Base-by-base conservation (phyloP, 257 asterid genomes). In the Verbena officinalis region DNA sequence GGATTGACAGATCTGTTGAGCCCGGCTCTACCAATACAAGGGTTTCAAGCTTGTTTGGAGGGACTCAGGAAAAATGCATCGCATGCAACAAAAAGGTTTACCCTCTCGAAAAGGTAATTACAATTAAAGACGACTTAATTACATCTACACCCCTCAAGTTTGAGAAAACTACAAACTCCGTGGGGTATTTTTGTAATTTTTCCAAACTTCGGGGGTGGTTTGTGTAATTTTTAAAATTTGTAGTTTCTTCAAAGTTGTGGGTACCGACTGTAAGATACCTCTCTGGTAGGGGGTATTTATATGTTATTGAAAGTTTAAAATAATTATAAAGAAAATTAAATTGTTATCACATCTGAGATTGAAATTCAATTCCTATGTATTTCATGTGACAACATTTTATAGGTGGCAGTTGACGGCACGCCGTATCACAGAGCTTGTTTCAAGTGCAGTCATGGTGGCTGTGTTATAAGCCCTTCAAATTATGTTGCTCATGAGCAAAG, bases 401-500 rank as follows among this genome's bases (percentile, higher is more conserved):
- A 86, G 97, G 96, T 90, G 5, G 86, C 89, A 3, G 96, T 85
- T 24, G 96, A 90, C 74, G 95, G 95, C 27, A 72, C 62, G 33
- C 84, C 86, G 1, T 87, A 90, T 72, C 96, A 90, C 12, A 83
- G 69, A 73, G 42, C 77, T 11, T 90, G 97, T 63, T 90, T 90
- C 84, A 86, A 73, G 81, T 90, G 97, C 56, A 78, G 84, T 73
- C 88, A 87, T 0, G 95, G 95, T 0, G 95, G 97, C 9, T 84
- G 97, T 19, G 73, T 77, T 52, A 87, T 90, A 65, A 90, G 91
- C 56, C 97, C 97, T 5, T 90, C 97, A 0, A 86, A 83, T 43
- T 90, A 84, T 62, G 70, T 89, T 7, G 88, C 95, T 0, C 97
- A 89, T 53, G 91, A 84, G 56, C 91, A 83, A 9, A 80, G 68